Evolutionary conservation across 2,329 filamentous ascomycete genomes (phyloP).

Genomic region (Pyricularia sp.): DNA sequence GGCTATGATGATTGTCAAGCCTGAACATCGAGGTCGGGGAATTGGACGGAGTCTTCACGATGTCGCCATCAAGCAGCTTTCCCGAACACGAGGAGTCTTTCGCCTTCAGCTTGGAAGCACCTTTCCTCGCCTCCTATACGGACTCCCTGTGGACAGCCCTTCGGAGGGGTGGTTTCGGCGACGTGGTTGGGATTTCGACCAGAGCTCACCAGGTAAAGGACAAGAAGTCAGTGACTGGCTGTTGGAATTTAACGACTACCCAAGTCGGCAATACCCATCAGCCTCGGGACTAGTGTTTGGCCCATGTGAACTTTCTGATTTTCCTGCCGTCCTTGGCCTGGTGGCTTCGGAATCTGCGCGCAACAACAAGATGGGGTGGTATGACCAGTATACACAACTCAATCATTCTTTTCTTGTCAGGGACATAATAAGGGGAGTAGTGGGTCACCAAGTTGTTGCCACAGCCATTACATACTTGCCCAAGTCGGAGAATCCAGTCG

Average conservation of each 20-base stretch:
- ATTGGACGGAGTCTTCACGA: constrained; percentile 44
- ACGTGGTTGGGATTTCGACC: constrained; percentile 42
- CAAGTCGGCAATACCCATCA: constrained; percentile 24
- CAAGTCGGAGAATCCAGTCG: constrained; percentile 32
- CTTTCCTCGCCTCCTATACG: constrained; percentile 49
- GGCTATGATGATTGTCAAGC: constrained; percentile 42
- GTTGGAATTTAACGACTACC: constrained; percentile 40
- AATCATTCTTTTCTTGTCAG: constrained; percentile 35
- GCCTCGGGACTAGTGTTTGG: constrained; percentile 32
- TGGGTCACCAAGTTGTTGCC: constrained; percentile 38
- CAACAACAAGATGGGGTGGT: constrained; percentile 45
- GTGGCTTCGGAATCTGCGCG: constrained; percentile 36
- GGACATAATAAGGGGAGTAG: constrained; percentile 45
- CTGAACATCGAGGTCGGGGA: constrained; percentile 35
- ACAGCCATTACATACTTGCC: constrained; percentile 45
- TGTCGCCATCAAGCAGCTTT: constrained; percentile 38
- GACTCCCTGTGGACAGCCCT: constrained; percentile 33
- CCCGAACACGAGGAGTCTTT: constrained; percentile 39
- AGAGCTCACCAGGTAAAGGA: constrained; percentile 32
- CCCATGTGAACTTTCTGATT: constrained; percentile 34
- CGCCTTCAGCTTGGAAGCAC: constrained; percentile 48
- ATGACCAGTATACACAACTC: constrained; percentile 46
- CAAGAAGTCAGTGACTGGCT: constrained; percentile 44
- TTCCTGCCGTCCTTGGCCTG: constrained; percentile 35
- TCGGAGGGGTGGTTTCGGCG: constrained; percentile 42